A percentile compares a stretch with the other conserved stretches of the same genome.
Conservation (phyloP, 2,329 filamentous ascomycete species). For the Xylaria sp. region DNA sequence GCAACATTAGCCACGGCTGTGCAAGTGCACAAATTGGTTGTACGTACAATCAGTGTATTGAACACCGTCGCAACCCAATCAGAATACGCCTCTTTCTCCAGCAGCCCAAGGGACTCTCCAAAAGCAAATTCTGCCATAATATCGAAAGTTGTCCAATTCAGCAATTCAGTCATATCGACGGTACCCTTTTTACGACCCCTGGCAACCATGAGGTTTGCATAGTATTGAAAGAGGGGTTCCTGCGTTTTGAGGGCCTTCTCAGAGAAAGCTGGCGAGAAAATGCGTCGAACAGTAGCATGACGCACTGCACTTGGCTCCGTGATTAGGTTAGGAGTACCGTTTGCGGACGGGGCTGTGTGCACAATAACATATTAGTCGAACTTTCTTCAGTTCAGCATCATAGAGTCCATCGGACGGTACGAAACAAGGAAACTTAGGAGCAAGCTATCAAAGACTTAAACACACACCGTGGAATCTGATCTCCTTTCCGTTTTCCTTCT, state of each 20-base stretch:
- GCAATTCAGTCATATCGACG: constrained; percentile 31
- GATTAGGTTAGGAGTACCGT: constrained; percentile 30
- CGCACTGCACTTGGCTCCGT: constrained; percentile 14
- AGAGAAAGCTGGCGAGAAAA: constrained; percentile 36
- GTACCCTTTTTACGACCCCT: constrained; percentile 17
- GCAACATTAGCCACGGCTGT: constrained; percentile 3
- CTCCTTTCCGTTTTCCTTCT: constrained; percentile 32
- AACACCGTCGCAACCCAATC: constrained; percentile 37
- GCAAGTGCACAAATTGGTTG: neutral
- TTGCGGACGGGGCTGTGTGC: constrained; percentile 18
- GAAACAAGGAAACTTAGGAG: neutral
- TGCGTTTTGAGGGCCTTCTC: constrained; percentile 34
- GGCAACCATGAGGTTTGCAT: constrained; percentile 29
- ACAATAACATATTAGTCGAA: neutral
- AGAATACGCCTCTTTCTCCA: constrained; percentile 33
- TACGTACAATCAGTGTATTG: constrained; percentile 30
- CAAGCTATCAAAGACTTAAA: neutral
- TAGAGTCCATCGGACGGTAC: neutral
- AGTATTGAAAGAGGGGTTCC: constrained; percentile 35
- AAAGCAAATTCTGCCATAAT: constrained; percentile 41
- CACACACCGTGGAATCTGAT: constrained; percentile 16
- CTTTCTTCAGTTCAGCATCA: neutral
- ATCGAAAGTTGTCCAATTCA: constrained; percentile 41
- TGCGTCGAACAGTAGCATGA: constrained; percentile 30
- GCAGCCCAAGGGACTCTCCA: constrained; percentile 37